Evolutionary conservation across 352 stramenopile genomes (phyloP).

Genomic region (Vaucheria bursata): DNA sequence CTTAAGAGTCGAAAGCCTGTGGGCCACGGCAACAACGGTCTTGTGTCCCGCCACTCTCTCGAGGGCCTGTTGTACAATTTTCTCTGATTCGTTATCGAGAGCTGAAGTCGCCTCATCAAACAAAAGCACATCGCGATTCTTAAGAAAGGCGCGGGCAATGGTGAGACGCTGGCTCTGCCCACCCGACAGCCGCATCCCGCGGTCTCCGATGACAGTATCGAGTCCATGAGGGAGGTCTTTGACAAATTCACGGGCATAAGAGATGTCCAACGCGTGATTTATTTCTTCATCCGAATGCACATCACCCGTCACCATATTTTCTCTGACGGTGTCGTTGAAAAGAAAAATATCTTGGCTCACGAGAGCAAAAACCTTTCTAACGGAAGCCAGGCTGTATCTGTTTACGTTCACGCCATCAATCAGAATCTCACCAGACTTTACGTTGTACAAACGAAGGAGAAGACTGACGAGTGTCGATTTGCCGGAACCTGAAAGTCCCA

Average conservation of each 20-base stretch:
- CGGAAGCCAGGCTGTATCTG: not conserved
- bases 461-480: not conserved
- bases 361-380: not conserved
- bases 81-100: conserved; percentile 47
- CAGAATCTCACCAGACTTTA: not conserved
- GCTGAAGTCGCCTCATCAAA: conserved; percentile 71
- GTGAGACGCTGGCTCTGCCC: conserved; percentile 87
- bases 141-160: conserved; percentile 73
- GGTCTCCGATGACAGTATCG: conserved; percentile 67
- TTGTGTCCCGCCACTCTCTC: conserved; percentile 51
- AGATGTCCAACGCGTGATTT: not conserved
- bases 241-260: not conserved
- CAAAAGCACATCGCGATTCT: conserved; percentile 68
- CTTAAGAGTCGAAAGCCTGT: conserved; percentile 54
- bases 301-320: not conserved
- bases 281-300: not conserved
- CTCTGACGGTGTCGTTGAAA: not conserved
- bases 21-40: conserved; percentile 68
- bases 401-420: not conserved
- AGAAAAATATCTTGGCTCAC: not conserved
- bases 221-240: conserved; percentile 60
- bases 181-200: conserved; percentile 71
- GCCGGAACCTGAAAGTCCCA: not conserved
- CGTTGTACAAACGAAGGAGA: not conserved
- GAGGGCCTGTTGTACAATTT: conserved; percentile 58